These are phyloP conservation scores for Laguncularia racemosa DNA, from an alignment of 345 rosid species.

Conservation along the genomic window DNA sequence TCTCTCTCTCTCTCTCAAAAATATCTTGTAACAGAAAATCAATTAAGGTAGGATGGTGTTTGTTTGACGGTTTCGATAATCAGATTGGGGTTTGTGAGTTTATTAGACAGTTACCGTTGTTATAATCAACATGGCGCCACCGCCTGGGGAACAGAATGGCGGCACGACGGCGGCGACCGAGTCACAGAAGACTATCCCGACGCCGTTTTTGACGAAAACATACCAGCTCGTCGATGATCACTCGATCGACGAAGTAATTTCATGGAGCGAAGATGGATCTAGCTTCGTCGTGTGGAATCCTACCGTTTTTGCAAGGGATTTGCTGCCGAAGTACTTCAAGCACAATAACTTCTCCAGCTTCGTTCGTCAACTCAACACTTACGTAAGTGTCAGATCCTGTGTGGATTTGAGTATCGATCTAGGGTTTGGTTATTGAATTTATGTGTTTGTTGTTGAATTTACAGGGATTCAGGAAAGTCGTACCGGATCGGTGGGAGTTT, in stretches of 20 bases:
- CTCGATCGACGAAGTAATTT: conserved; percentile 61
- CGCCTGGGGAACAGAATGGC: conserved; percentile 27
- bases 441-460: not conserved
- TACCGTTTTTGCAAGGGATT: conserved; percentile 68
- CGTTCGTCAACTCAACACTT: conserved; percentile 92
- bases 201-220: conserved; percentile 80
- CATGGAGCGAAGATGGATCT: conserved; percentile 90
- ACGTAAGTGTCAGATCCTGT: conserved; percentile 26
- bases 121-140: conserved; percentile 16
- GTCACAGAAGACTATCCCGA: conserved; percentile 60
- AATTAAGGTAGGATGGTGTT: too few relatives aligned
- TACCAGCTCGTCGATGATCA: conserved; percentile 73
- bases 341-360: conserved; percentile 93
- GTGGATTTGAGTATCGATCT: not conserved
- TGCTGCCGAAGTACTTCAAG: conserved; percentile 81
- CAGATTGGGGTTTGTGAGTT: too few relatives aligned
- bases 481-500: conserved; percentile 96
- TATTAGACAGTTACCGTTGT: too few relatives aligned
- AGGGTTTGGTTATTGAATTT: not conserved
- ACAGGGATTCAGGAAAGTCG: conserved; percentile 79
- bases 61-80: too few relatives aligned
- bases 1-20: too few relatives aligned
- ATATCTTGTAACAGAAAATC: too few relatives aligned
- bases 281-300: conserved; percentile 87
- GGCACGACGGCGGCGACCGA: conserved; percentile 24